Base-by-base conservation (phyloP, 805 yeast species). In the Candida suzukii region DNA sequence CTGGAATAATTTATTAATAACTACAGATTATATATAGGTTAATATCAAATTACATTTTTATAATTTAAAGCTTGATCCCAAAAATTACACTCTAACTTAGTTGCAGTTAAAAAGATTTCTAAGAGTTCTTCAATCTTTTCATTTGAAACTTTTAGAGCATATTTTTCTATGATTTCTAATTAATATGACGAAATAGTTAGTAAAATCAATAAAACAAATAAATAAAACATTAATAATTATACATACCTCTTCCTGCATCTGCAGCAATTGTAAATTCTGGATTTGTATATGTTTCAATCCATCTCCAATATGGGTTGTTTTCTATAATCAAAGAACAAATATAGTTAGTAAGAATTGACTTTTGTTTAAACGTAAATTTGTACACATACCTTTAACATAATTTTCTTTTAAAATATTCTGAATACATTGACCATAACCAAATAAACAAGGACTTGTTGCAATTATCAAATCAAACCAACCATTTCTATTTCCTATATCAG, bases 361-460 rank as follows among this genome's bases (percentile, higher is more conserved):
- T n/a, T n/a, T n/a, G n/a, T n/a, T n/a, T n/a, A n/a, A n/a, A n/a
- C n/a, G n/a, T n/a, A n/a, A n/a, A n/a, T n/a, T n/a, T n/a, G n/a
- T n/a, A n/a, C n/a, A n/a, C 32, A 16, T 29, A 29, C 32, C 32
- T 29, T 29, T 29, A n/a, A 29, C 32, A 29, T 29, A n/a, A 8
- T 10, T 5, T 17, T 17, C 11, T 16, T 7, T 16, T n/a, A 29
- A 17, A 5, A 29, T 16, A 17, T 29, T 29, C 20, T 29, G 11
- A 3, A 29, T 29, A 17, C 17, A n/a, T 17, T 29, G 19, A 4
- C 32, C 32, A n/a, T 29, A 29, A 3, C 90, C 91, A 56, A 76
- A 71, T 30, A 82, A 59, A 54, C 91, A 83, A 2, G 91, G 88
- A 1, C 85, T 71, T 40, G 81, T 58, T 0, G 88, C 83, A 8